Percentiles rank a stretch among this genome's conserved stretches.
Conservation (phyloP, 2,329 filamentous ascomycete genomes). For the Monosporascus sp. region DNA sequence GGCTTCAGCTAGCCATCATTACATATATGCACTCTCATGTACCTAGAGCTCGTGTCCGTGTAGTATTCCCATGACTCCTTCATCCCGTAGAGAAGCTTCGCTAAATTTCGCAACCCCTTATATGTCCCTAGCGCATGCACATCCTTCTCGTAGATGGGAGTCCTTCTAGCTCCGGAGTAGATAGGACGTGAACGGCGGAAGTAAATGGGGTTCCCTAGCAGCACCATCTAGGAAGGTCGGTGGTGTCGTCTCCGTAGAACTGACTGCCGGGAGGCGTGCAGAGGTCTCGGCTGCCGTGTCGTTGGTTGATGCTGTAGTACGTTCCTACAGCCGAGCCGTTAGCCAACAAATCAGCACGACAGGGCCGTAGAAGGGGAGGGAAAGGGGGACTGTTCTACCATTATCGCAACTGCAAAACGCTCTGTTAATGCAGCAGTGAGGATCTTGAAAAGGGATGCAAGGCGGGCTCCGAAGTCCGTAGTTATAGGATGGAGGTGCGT, state of each 20-base stretch:
- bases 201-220: conserved; percentile 3
- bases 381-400: conserved; percentile 9
- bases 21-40: too few species aligned
- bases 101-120: too few species aligned
- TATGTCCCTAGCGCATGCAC: not conserved
- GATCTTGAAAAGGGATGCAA: not conserved
- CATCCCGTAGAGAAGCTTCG: too few species aligned
- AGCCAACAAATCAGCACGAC: not conserved
- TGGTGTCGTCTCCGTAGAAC: conserved; percentile 10
- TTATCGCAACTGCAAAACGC: not conserved
- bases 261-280: conserved; percentile 14
- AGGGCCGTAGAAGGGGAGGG: not conserved
- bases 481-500: not conserved
- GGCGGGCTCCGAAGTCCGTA: not conserved
- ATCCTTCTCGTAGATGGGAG: not conserved
- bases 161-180: too few species aligned
- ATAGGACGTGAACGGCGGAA: not conserved
- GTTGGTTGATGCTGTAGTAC: conserved; percentile 14
- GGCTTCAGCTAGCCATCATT: too few species aligned
- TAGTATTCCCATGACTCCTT: too few species aligned
- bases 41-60: too few species aligned
- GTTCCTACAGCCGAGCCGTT: conserved; percentile 9
- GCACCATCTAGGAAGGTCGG: conserved; percentile 14
- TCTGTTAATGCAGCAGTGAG: not conserved
- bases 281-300: conserved; percentile 5